Base-by-base conservation (phyloP, 148 eudicot species). In the Rheum nobile region DNA sequence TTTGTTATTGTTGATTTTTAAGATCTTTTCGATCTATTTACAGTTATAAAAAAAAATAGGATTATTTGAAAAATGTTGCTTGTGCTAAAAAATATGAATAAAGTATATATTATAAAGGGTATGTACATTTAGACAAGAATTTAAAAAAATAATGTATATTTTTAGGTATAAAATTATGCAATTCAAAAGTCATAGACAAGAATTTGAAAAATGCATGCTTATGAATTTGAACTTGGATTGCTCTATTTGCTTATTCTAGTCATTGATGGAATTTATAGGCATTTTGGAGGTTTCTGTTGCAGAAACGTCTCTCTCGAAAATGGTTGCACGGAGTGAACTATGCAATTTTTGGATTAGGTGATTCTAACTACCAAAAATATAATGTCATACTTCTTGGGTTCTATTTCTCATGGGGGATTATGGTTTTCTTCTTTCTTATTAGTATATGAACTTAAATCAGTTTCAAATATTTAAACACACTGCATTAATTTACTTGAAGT, bases 341-440 rank as follows among this genome's bases (percentile, higher is more conserved):
- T 79, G 94, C 96, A 2, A 92, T 95, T 37, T 95, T 95, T 84
- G 97, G 99, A 87, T 82, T 95, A 84, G 99, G 99, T 52, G 97
- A 95, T 81, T 95, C 97, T 2, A 88, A 94, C 80, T 92, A 95
- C 88, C 97, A 90, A 83, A 90, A 95, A 81, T 95, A 90, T 79
- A 95, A 95, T 86, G 99, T 95, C 86, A 87, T 83, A 79, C 81
- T 74, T 80, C 75, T 79, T 75, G 74, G 76, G 80, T 79, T 79
- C 71, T 80, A 71, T 82, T 79, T 82, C 71, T 75, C 63, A 7
- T 74, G 80, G 82, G 72, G 75, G 80, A 83, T 83, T 76, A 79
- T 57, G 79, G 83, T 87, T 79, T 86, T 78, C 82, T 81, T 81
- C 81, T 80, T 81, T 79, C 86, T 82, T 76, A 71, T 74, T 71